A percentile compares a stretch with the other conserved stretches of the same genome.
Conservation (phyloP, 1,139 yeast genomes). For the Blastobotrys proliferans region DNA sequence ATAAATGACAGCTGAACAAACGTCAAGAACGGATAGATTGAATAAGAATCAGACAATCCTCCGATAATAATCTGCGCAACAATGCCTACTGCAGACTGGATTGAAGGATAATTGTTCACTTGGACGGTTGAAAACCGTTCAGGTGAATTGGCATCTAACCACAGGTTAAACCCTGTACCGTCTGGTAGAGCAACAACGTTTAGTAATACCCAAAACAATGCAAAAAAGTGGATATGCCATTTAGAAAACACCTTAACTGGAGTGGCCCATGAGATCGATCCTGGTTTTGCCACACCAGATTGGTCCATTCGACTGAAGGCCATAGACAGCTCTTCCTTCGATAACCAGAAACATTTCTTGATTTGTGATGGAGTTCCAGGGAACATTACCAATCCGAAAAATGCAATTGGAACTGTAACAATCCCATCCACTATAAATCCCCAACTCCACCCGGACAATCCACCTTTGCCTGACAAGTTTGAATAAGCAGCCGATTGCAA, state of each 20-base stretch:
- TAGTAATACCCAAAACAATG: slow-evolving; percentile 40
- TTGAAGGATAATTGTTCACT: slow-evolving; percentile 45
- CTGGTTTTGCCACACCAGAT: slow-evolving; percentile 34
- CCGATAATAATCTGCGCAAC: slow-evolving; percentile 38
- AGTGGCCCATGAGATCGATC: slow-evolving; percentile 28
- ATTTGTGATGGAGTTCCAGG: slow-evolving; percentile 64
- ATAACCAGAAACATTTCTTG: slow-evolving; percentile 30
- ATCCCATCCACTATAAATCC: slow-evolving; percentile 51
- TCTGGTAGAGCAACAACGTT: slow-evolving; percentile 40
- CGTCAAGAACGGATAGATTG: slow-evolving; percentile 36
- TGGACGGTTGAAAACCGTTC: slow-evolving; percentile 22
- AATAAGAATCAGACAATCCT: slow-evolving; percentile 36
- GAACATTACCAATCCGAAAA: slow-evolving; percentile 55
- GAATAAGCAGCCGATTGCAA: slow-evolving; percentile 41
- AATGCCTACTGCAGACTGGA: slow-evolving; percentile 45
- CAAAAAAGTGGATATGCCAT: slow-evolving; percentile 39
- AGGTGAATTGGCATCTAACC: slow-evolving; percentile 28
- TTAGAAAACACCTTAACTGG: slow-evolving; percentile 31
- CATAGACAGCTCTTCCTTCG: slow-evolving; percentile 27
- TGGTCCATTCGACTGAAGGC: slow-evolving; percentile 27
- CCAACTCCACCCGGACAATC: slow-evolving; percentile 46
- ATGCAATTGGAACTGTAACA: slow-evolving; percentile 53
- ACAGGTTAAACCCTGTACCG: slow-evolving; percentile 32
- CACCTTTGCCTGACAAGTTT: slow-evolving; percentile 39
- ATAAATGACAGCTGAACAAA: slow-evolving; percentile 35